phyloP scores from a whole-genome alignment of 495 filamentous ascomycete genomes.

The Sporormia fimetaria region DNA sequence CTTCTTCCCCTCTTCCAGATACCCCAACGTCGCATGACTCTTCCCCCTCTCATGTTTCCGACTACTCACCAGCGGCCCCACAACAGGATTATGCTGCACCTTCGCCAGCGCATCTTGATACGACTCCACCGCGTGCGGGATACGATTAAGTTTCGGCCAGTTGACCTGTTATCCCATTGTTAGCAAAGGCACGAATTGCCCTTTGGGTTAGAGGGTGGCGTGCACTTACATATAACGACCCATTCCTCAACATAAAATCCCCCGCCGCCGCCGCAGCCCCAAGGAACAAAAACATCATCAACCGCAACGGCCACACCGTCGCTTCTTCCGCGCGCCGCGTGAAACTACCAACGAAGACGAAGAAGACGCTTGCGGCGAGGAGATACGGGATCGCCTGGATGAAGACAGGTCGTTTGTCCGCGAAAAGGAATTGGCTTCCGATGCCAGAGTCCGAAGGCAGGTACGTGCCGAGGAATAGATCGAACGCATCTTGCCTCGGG shows the following conservation, averaged over 20 bases:
- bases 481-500: slow-evolving; percentile 85
- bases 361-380: slow-evolving; percentile 74
- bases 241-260: slow-evolving; percentile 65
- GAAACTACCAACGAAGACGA: slow-evolving; percentile 67
- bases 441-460: slow-evolving; percentile 54
- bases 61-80: slow-evolving; percentile 55
- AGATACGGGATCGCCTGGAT: slow-evolving; percentile 88
- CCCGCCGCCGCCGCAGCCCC: slow-evolving; percentile 54
- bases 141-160: slow-evolving; percentile 91
- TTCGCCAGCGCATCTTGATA: slow-evolving; percentile 75
- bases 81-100: slow-evolving; percentile 60
- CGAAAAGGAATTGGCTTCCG: slow-evolving; percentile 57
- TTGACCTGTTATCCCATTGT: slow-evolving; percentile 52
- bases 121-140: slow-evolving; percentile 71
- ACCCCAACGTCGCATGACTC: slow-evolving; percentile 65
- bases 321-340: slow-evolving; percentile 55
- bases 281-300: slow-evolving; percentile 69
- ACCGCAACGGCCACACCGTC: slow-evolving; percentile 60
- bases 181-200: neutral
- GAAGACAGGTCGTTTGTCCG: slow-evolving; percentile 73
- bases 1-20: slow-evolving; percentile 92
- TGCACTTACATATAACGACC: slow-evolving; percentile 82
- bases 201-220: neutral
- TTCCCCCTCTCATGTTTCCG: slow-evolving; percentile 63
- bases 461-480: slow-evolving; percentile 82